Evolutionary conservation across 164 flowering plant species (phyloP), one percentile per base, ranked within the genome.

Genomic region (Brasenia schreberi): DNA sequence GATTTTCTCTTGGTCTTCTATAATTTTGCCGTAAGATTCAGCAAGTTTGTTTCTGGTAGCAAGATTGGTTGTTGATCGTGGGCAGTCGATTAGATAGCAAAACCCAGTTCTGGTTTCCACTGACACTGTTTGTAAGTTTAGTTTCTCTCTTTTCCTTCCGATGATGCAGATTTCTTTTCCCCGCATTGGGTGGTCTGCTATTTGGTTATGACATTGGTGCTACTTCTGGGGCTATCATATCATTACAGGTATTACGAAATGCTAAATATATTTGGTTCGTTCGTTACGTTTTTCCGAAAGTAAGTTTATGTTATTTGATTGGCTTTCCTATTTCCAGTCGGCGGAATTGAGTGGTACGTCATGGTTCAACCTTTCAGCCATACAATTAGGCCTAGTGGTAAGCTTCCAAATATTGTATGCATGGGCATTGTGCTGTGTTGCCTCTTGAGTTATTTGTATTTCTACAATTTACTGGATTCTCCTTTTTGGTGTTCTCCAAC

Each of bases 201-300:
- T 94, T 90, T 76, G 98, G 98, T 56, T 90, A 90, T 82, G 98
- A 94, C 74, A 94, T 94, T 75, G 98, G 98, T 77, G 96, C 98
- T 61, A 94, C 98, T n/a, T 94, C 97, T 61, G 97, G 97, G 67
- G 97, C 99, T 69, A 77, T 89, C 42, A 78, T 94, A 75, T 87
- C 99, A 52, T 68, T 94, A 75, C 97, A 84, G 99, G 99, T 93
- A 67, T 12, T 7, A 12, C 53, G 14, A 45, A 45, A 7, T 45
- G 11, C 53, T 45, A 12, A 23, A 23, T 23, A 45, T 45, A 45
- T 12, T 1, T 45, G 1, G 6, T 45, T 12, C 53, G 7, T 45
- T 45, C 14, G 7, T 45, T 45, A 6, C 2, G 53, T 45, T 7
- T 7, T 12, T 45, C 14, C 53, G 14, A 7, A 45, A 45, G 11